phyloP scores from a whole-genome alignment of 495 filamentous ascomycete species.

The Aspergillus asperescens region DNA sequence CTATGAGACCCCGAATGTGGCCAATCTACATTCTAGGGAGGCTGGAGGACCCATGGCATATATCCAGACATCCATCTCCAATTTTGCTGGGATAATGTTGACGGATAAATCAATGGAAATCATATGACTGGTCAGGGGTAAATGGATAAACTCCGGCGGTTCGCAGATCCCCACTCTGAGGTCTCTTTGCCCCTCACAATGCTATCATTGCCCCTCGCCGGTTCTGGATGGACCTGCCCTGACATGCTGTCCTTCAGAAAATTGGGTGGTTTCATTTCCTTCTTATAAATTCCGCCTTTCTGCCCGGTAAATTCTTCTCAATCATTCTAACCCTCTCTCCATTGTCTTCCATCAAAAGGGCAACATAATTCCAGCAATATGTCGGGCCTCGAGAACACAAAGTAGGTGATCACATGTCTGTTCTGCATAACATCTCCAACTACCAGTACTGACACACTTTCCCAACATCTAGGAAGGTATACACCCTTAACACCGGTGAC shows the following conservation, averaged over 20 bases:
- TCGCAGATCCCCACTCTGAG: not conserved
- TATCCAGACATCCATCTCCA: no score
- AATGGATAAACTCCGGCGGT: not conserved
- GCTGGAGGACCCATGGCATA: no score
- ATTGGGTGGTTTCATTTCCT: not conserved
- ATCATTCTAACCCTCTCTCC: not conserved
- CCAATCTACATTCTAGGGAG: no score
- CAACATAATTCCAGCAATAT: conserved; percentile 26
- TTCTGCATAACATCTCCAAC: not conserved
- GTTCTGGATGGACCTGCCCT: conserved; percentile 38
- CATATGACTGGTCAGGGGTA: not conserved
- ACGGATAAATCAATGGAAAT: not conserved
- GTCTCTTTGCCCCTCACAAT: not conserved
- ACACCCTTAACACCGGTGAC: conserved; percentile 72
- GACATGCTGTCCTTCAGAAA: conserved; percentile 8
- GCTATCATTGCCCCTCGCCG: conserved; percentile 20
- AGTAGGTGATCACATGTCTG: conserved; percentile 27
- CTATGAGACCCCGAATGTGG: no score
- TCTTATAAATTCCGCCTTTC: conserved; percentile 1
- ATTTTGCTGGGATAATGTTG: no score
- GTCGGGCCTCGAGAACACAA: conserved; percentile 37
- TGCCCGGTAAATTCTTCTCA: not conserved
- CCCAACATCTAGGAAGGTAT: conserved; percentile 48
- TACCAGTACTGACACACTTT: not conserved
- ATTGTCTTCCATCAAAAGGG: not conserved